These are phyloP conservation scores for Curvularia sp. DNA, from an alignment of 2,329 filamentous ascomycete species.

Conservation along the genomic window DNA sequence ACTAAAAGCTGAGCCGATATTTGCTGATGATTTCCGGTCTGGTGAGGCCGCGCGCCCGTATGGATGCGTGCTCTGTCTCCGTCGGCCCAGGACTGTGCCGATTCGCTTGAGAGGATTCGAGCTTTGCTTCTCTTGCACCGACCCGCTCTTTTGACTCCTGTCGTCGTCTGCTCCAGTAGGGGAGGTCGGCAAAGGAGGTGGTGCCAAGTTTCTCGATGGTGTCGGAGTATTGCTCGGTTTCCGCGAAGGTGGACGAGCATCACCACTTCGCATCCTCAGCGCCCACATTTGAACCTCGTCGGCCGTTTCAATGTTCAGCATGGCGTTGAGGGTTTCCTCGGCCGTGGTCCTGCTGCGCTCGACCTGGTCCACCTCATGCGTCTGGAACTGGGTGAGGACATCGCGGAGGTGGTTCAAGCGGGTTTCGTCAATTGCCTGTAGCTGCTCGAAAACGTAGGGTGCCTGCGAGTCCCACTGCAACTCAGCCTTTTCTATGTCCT, in stretches of 20 bases:
- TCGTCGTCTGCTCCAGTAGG: constrained; percentile 59
- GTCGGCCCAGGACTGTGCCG: constrained; percentile 51
- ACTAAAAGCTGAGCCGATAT: constrained; percentile 64
- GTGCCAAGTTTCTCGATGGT: constrained; percentile 47
- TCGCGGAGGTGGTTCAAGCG: constrained; percentile 90
- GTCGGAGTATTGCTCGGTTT: constrained; percentile 45
- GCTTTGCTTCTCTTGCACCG: constrained; percentile 49
- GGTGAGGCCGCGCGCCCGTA: constrained; percentile 53
- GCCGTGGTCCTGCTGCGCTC: constrained; percentile 77
- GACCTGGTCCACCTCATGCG: constrained; percentile 86
- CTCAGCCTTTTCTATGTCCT: constrained; percentile 77
- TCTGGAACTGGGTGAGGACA: constrained; percentile 89
- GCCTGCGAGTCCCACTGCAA: constrained; percentile 93
- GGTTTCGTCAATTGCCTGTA: constrained; percentile 89
- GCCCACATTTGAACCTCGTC: constrained; percentile 84
- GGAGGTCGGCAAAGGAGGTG: constrained; percentile 42
- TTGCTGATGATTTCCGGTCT: constrained; percentile 62
- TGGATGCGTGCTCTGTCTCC: constrained; percentile 50
- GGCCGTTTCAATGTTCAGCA: constrained; percentile 85
- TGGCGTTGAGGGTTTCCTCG: constrained; percentile 78
- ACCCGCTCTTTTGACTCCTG: constrained; percentile 63
- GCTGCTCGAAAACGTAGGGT: constrained; percentile 90
- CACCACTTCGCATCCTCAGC: constrained; percentile 53
- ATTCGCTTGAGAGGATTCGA: constrained; percentile 51
- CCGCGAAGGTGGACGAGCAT: constrained; percentile 40